Percentiles rank a stretch among this genome's conserved stretches.
Conservation (phyloP, 75 land plant species). For the Azolla pinnata region DNA sequence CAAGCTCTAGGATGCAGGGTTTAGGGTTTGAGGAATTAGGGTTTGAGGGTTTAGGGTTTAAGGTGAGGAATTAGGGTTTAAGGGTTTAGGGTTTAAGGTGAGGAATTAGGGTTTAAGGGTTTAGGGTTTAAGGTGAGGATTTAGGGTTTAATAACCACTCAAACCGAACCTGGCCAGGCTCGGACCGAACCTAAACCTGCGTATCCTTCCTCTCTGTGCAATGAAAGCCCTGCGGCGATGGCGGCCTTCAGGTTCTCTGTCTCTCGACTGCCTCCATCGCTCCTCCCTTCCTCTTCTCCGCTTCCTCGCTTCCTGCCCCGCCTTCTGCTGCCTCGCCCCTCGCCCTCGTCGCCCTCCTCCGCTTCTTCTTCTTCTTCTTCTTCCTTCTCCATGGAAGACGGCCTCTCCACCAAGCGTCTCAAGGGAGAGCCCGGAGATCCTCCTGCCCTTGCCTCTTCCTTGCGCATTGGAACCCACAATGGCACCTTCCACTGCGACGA, state of each 20-base stretch:
- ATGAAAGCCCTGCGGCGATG: neutral
- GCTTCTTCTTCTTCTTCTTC: neutral
- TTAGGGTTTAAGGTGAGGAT: neutral
- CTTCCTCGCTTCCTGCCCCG: neutral
- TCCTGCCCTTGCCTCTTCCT: too few species aligned
- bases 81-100: neutral
- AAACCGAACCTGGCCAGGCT: too few species aligned
- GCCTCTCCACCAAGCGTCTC: neutral
- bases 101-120: neutral
- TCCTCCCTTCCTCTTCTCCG: neutral
- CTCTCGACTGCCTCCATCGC: neutral
- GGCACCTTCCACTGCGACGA: conserved; percentile 28
- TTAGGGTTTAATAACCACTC: neutral
- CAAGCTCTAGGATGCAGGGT: neutral
- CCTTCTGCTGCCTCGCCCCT: neutral
- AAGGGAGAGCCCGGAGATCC: too few species aligned
- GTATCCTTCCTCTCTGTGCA: too few species aligned
- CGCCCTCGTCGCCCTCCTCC: neutral
- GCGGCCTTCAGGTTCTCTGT: neutral
- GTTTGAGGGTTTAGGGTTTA: neutral
- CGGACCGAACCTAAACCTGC: too few species aligned
- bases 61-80: neutral
- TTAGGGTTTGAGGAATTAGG: neutral
- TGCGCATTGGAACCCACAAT: conserved; percentile 21
- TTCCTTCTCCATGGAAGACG: neutral